These are phyloP conservation scores for Geranium brycei DNA, from an alignment of 345 rosid species.

Conservation along the genomic window DNA sequence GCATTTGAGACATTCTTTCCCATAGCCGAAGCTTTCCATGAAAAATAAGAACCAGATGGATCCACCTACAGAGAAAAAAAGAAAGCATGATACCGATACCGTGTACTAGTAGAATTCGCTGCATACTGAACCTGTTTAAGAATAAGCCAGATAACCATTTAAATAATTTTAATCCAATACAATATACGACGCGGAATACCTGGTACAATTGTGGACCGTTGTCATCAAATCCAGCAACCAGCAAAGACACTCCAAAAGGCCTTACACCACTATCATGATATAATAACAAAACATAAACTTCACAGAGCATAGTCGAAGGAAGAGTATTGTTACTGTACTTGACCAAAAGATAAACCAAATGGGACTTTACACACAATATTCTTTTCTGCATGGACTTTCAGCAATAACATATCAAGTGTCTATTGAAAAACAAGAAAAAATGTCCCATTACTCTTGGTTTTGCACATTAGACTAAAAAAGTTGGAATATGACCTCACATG, in stretches of 20 bases:
- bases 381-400: background rate
- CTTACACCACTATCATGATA: conserved; percentile 58
- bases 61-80: conserved; percentile 43
- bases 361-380: background rate
- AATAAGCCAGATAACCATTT: background rate
- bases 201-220: conserved; percentile 89
- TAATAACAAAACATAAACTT: background rate
- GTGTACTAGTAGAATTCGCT: background rate
- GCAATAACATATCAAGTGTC: too few relatives aligned
- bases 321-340: background rate
- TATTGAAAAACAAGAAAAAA: too few relatives aligned
- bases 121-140: background rate
- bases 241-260: conserved; percentile 89
- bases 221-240: conserved; percentile 89
- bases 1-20: conserved; percentile 95
- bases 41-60: conserved; percentile 95
- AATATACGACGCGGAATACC: conserved; percentile 24
- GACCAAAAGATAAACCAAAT: background rate
- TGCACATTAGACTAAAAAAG: too few relatives aligned
- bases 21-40: conserved; percentile 99
- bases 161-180: background rate
- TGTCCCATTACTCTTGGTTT: too few relatives aligned
- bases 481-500: too few relatives aligned
- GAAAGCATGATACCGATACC: background rate
- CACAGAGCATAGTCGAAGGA: background rate